Base-by-base conservation (phyloP, 148 eudicot genomes). In the Dysphania ambrosioides region DNA sequence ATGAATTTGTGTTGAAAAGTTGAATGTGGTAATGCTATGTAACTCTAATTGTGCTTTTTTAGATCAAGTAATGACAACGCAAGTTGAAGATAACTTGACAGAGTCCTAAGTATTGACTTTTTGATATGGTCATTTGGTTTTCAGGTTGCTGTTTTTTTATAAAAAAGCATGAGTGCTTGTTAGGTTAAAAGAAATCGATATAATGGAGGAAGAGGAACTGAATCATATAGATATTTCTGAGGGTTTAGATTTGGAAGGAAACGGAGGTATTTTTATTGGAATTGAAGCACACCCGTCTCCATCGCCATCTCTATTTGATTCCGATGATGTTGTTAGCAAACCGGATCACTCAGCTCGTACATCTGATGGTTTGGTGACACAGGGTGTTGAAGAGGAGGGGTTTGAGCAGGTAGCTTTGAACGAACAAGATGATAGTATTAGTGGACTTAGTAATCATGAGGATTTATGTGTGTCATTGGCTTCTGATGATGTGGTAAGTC, bases 351-450 rank as follows among this genome's bases (percentile, higher is more conserved):
- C 75, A 36, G 85, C 68, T 76, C 77, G 74, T 75, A 77, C 55
- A 60, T 71, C 60, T 70, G 71, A 49, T 74, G 77, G 73, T 77
- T 73, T 79, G 75, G 78, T 49, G 77, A 27, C 49, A 66, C 64
- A 62, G 59, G 74, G 67, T 78, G 77, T 41, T 53, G 94, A 87
- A 21, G 91, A 82, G 70, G 93, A 79, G 62, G 82, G 84, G 58
- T 94, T 88, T 90, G 98, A 94, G 79, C 96, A 85, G 78, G 93
- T 87, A 23, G 81, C 89, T 60, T 81, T 94, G 65, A 82, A 78
- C 53, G 98, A 88, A 58, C 81, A 78, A 74, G 89, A 80, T 31
- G 76, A 77, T 76, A 83, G 23, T 74, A 61, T 27, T 61, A 71
- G 64, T 67, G 87, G 68, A 32, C 36, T 74, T 55, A 72, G 60